Evolutionary conservation across 2,329 filamentous ascomycete genomes (phyloP).

Genomic region (Phialophora tarda): DNA sequence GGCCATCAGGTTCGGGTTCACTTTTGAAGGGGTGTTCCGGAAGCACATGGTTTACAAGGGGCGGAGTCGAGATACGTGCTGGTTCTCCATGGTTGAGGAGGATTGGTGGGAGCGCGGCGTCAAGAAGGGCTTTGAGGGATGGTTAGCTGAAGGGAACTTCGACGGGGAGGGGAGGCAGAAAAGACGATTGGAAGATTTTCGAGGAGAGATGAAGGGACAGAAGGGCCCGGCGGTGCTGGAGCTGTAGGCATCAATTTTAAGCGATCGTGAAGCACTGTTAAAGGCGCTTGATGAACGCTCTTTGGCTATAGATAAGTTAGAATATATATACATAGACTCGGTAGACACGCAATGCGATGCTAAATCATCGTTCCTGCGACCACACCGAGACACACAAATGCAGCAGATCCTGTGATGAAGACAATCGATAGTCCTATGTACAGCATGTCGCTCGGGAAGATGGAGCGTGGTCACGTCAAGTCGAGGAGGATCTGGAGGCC

Average conservation of each 20-base stretch:
- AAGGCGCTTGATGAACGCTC: background rate
- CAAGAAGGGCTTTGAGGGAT: conserved; percentile 57
- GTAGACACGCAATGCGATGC: background rate
- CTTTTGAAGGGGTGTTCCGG: conserved; percentile 64
- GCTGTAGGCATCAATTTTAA: background rate
- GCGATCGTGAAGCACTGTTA: background rate
- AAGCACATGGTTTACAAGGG: conserved; percentile 67
- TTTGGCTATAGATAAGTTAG: background rate
- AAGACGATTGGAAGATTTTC: conserved; percentile 50
- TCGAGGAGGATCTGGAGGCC: too few species aligned
- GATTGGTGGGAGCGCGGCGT: conserved; percentile 59
- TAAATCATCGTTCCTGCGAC: too few species aligned
- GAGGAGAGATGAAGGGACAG: conserved; percentile 27
- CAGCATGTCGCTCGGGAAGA: too few species aligned
- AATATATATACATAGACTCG: background rate
- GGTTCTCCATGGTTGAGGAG: conserved; percentile 63
- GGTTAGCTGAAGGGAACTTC: conserved; percentile 64
- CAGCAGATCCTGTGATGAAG: too few species aligned
- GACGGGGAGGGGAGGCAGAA: conserved; percentile 60
- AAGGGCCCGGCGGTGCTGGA: conserved; percentile 23
- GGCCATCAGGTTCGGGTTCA: conserved; percentile 64
- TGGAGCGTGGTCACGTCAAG: too few species aligned
- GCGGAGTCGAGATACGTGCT: conserved; percentile 63
- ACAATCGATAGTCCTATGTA: too few species aligned
- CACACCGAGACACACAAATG: too few species aligned